Evolutionary conservation across 2,329 filamentous ascomycete species (phyloP).

Genomic region (Rhexocercosporidium sp.): DNA sequence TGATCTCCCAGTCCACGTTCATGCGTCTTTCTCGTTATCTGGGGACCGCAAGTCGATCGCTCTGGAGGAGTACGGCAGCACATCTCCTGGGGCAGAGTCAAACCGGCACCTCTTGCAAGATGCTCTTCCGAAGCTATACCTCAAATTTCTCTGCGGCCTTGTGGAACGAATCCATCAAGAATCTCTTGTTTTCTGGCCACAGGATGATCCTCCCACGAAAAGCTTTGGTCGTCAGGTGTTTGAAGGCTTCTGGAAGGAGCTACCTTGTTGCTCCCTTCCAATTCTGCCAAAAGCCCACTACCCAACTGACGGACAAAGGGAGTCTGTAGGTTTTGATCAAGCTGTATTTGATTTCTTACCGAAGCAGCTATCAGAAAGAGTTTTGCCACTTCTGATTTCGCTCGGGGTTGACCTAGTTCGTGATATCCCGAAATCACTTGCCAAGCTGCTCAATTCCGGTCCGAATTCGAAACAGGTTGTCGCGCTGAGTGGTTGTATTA

Average conservation of each 20-base stretch:
- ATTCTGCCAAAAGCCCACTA: slow-evolving; percentile 32
- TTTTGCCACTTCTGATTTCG: slow-evolving; percentile 27
- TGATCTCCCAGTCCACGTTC: slow-evolving; percentile 38
- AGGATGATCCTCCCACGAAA: slow-evolving; percentile 13
- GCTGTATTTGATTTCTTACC: slow-evolving; percentile 36
- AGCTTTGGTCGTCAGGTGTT: slow-evolving; percentile 26
- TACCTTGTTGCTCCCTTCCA: slow-evolving; percentile 23
- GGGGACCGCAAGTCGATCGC: slow-evolving; percentile 39
- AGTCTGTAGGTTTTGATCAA: slow-evolving; percentile 24
- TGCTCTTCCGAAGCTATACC: slow-evolving; percentile 35
- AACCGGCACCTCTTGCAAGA: slow-evolving; percentile 36
- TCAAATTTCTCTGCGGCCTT: slow-evolving; percentile 34
- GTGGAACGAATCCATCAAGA: slow-evolving; percentile 16
- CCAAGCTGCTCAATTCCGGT: slow-evolving; percentile 17
- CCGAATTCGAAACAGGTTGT: neutral
- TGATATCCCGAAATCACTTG: slow-evolving; percentile 23
- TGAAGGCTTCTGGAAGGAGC: slow-evolving; percentile 32
- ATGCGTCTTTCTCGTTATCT: slow-evolving; percentile 41
- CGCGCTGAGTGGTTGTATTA: neutral
- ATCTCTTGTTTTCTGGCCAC: slow-evolving; percentile 35
- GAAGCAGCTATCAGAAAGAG: slow-evolving; percentile 11
- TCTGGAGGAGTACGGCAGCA: slow-evolving; percentile 25
- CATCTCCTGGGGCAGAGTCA: slow-evolving; percentile 31
- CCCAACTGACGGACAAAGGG: neutral
- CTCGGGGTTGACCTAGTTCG: slow-evolving; percentile 29